These are phyloP conservation scores for Nannizziopsis arthrosporioides DNA, from an alignment of 2,329 filamentous ascomycete species.

Conservation along the genomic window DNA sequence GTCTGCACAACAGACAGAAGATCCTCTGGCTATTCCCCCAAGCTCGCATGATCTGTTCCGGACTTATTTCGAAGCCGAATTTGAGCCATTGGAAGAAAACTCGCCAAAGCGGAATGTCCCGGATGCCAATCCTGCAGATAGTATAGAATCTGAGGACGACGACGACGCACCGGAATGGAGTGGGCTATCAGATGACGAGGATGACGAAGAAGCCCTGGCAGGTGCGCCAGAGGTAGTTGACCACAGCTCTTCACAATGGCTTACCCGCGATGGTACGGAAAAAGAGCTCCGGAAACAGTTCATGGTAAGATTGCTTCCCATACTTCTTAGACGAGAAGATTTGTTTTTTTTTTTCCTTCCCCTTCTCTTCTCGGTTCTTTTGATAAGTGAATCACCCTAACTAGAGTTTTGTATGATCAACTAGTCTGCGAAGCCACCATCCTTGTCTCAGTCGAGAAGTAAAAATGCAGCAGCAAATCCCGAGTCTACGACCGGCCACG, in stretches of 20 bases:
- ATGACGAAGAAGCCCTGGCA: conserved; percentile 21
- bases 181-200: conserved; percentile 47
- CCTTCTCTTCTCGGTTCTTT: too few species aligned
- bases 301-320: conserved; percentile 45
- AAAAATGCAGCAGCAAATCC: conserved; percentile 27
- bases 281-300: conserved; percentile 66
- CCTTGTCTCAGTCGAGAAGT: conserved; percentile 20
- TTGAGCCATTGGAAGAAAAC: conserved; percentile 54
- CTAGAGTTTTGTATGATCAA: not conserved
- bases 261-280: conserved; percentile 40
- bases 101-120: conserved; percentile 17
- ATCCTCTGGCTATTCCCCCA: conserved; percentile 25
- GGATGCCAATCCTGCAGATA: conserved; percentile 12
- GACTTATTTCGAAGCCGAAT: conserved; percentile 77
- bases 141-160: conserved; percentile 14
- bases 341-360: not conserved
- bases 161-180: conserved; percentile 44
- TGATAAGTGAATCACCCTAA: not conserved
- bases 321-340: not conserved
- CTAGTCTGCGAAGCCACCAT: conserved; percentile 39
- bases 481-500: conserved; percentile 43
- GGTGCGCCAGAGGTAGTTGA: conserved; percentile 50
- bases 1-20: conserved; percentile 17
- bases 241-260: conserved; percentile 40
- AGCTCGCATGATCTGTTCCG: conserved; percentile 65